phyloP scores from a whole-genome alignment of 2,329 filamentous ascomycete species.

The Davidsoniella australis region DNA sequence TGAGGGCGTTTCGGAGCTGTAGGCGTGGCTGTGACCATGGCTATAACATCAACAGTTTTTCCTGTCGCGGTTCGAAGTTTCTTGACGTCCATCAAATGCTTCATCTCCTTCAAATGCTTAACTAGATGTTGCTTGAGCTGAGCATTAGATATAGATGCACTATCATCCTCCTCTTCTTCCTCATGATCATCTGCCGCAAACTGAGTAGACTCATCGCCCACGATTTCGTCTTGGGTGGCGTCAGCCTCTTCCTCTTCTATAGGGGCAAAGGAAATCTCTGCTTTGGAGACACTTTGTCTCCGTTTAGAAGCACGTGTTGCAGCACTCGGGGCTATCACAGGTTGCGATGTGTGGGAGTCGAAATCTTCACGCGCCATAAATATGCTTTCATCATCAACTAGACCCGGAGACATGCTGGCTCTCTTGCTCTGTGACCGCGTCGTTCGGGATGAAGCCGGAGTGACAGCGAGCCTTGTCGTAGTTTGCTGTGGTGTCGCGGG shows the following conservation, averaged over 20 bases:
- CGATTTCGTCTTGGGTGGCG: not conserved
- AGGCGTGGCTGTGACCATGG: constrained; percentile 34
- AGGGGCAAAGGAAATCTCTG: not conserved
- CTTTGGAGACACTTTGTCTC: not conserved
- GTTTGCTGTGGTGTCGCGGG: not conserved
- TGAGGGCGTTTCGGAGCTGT: constrained; percentile 36
- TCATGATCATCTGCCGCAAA: not conserved
- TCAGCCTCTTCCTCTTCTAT: not conserved
- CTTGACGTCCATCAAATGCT: constrained; percentile 36
- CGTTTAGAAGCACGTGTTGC: not conserved
- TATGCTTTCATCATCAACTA: constrained; percentile 2
- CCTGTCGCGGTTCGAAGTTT: constrained; percentile 24
- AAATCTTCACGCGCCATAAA: constrained; percentile 2
- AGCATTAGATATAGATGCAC: constrained; percentile 12
- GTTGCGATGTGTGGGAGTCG: not conserved
- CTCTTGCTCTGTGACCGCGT: constrained; percentile 10
- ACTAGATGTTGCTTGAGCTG: constrained; percentile 29
- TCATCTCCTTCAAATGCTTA: constrained; percentile 31
- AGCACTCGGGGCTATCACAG: not conserved
- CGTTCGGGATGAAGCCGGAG: constrained; percentile 5
- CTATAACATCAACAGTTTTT: constrained; percentile 33
- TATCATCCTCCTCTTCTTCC: constrained; percentile 16
- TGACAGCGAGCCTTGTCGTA: not conserved
- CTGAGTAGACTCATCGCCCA: not conserved
- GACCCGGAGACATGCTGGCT: constrained; percentile 7